Evolutionary conservation across 1,284 basidiomycete species (phyloP).

Genomic region (Sanghuangporus weigelae): DNA sequence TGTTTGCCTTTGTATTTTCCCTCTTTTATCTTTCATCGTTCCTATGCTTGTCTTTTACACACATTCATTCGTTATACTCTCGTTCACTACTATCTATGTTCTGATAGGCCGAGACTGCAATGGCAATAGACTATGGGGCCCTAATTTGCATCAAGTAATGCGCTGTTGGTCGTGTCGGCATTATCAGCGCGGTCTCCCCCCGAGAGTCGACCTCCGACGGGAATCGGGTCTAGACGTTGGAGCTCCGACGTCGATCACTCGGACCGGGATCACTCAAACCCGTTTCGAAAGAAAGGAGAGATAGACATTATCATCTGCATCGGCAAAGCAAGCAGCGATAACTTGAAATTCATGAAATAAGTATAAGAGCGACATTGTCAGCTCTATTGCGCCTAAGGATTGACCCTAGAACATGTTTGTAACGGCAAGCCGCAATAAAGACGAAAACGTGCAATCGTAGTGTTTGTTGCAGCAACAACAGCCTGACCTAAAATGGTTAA

Average conservation of each 20-base stretch:
- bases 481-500: neutral
- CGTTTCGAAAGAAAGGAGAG: neutral
- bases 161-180: neutral
- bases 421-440: neutral
- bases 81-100: slow-evolving; percentile 4
- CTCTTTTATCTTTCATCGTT: slow-evolving; percentile 13
- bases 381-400: neutral
- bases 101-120: neutral
- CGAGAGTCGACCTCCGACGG: neutral
- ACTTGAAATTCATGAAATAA: neutral
- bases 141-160: neutral
- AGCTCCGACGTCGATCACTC: neutral
- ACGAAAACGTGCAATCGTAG: neutral
- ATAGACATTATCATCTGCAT: neutral
- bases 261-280: neutral
- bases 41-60: slow-evolving; percentile 4
- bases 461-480: neutral
- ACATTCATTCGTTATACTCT: slow-evolving; percentile 1
- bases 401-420: neutral
- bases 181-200: neutral
- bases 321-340: neutral
- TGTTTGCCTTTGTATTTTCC: neutral
- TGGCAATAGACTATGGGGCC: slow-evolving; percentile 4
- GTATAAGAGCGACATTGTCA: neutral
- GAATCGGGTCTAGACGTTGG: neutral